Base-by-base conservation (phyloP, 2,329 filamentous ascomycete species). In the Botrytis byssoidea region DNA sequence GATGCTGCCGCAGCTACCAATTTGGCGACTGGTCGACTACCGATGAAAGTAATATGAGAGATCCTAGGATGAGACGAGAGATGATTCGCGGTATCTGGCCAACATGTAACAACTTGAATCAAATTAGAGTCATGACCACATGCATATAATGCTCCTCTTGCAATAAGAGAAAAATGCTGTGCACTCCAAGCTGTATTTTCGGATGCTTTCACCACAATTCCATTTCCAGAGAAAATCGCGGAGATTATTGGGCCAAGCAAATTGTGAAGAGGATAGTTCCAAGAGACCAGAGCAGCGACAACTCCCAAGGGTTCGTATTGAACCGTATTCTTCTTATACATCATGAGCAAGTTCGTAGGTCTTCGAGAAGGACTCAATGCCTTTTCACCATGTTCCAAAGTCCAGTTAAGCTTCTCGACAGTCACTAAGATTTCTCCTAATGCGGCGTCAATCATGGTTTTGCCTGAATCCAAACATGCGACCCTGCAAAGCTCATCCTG, bases 241-340 rank as follows among this genome's bases (percentile, higher is more conserved):
- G 93, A 95, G 81, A 98, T 97, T 77, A 98, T 88, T 22, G 95
- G 96, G 0, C 93, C 94, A 65, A 98, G 89, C 76, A 98, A 86
- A 83, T 99, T 99, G 85, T 99, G 96, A 83, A 98, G 97, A 63
- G 93, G 91, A 81, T 94, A 98, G 85, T 99, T 99, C 96, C 96
- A 99, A 81, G 93, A 96, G 61, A 99, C 94, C 70, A 95, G 91
- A 29, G 96, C 95, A 18, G 94, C 92, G 9, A 99, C 93, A 51
- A 99, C 94, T 25, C 96, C 96, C 32, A 98, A 85, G 22, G 96
- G 95, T 83, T 99, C 95, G 83, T 97, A 99, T 68, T 88, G 85
- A 42, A 99, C 94, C 75, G 91, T 91, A 81, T 98, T 98, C 82
- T 89, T 90, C 87, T 99, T 99, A 84, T 98, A 98, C 83, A 91